Evolutionary conservation across 2,329 filamentous ascomycete genomes (phyloP).

Genomic region (Coniochaeta sp.): DNA sequence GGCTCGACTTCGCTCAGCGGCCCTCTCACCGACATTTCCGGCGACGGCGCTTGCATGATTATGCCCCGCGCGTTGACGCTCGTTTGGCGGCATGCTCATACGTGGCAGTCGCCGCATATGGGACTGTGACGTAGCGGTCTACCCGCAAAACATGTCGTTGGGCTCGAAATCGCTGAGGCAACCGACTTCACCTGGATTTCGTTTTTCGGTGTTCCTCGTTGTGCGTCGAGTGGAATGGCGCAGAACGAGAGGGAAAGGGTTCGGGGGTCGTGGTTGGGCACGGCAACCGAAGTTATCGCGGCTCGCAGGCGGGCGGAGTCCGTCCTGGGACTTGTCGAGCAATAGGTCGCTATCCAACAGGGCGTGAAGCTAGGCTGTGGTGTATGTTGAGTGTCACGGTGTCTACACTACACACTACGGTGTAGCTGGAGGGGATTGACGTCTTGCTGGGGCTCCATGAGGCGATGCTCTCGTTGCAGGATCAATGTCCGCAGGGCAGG

Average conservation of each 20-base stretch:
- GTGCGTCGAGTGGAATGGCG: neutral
- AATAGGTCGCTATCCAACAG: neutral
- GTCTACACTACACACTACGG: neutral
- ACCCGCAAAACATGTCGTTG: neutral
- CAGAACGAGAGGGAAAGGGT: neutral
- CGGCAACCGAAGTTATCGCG: neutral
- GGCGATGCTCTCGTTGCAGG: no score
- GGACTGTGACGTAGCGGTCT: neutral
- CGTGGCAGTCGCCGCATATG: neutral
- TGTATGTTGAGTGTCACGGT: no score
- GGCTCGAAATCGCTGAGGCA: neutral
- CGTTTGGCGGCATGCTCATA: neutral
- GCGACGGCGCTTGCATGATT: slow-evolving; percentile 2
- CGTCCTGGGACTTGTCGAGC: neutral
- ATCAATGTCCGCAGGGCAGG: no score
- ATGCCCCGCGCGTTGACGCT: slow-evolving; percentile 1
- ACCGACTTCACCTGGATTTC: neutral
- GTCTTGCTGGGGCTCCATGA: neutral
- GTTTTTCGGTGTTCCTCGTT: no score
- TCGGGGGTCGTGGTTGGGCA: neutral
- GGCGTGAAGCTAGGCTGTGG: no score
- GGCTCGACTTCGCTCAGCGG: neutral
- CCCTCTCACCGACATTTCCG: slow-evolving; percentile 1
- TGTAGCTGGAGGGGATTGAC: neutral
- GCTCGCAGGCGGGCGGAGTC: neutral